Conservation (phyloP, 345 rosid species). For the Isatis tinctoria region DNA sequence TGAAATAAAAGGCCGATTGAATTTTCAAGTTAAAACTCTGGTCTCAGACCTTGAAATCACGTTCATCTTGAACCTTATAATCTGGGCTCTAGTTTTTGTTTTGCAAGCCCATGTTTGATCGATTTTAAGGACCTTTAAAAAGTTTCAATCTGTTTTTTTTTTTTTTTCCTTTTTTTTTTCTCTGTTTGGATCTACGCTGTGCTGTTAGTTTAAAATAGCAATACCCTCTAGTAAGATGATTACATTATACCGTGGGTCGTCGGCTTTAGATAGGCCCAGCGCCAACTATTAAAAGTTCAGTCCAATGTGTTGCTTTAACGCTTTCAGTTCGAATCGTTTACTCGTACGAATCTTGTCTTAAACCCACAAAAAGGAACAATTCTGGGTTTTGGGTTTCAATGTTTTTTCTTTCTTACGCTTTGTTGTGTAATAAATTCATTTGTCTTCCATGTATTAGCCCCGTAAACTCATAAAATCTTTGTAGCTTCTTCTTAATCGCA, state of each 20-base stretch:
- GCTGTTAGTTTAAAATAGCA: not conserved
- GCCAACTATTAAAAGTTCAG: not conserved
- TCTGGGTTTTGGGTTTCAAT: too few relatives aligned
- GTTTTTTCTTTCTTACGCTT: too few relatives aligned
- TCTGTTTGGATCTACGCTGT: too few relatives aligned
- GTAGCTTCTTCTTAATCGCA: too few relatives aligned
- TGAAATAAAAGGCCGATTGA: not conserved
- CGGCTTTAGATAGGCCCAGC: conserved; percentile 15
- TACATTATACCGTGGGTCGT: not conserved
- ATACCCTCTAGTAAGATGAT: not conserved
- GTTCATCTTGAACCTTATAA: not conserved
- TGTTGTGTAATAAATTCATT: too few relatives aligned
- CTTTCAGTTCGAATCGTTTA: too few relatives aligned
- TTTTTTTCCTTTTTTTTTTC: too few relatives aligned
- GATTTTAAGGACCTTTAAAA: not conserved
- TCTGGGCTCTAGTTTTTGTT: conserved; percentile 21
- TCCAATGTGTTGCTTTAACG: not conserved
- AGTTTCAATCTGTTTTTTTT: conserved; percentile 16
- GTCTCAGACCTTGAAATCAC: not conserved
- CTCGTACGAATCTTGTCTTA: too few relatives aligned
- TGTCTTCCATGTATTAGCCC: too few relatives aligned
- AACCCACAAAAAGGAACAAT: too few relatives aligned
- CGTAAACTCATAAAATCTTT: too few relatives aligned
- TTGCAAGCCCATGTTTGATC: conserved; percentile 31
- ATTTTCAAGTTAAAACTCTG: not conserved